Base-by-base conservation (phyloP, 176 grass and related monocot species). In the Aegilops sharonensis region DNA sequence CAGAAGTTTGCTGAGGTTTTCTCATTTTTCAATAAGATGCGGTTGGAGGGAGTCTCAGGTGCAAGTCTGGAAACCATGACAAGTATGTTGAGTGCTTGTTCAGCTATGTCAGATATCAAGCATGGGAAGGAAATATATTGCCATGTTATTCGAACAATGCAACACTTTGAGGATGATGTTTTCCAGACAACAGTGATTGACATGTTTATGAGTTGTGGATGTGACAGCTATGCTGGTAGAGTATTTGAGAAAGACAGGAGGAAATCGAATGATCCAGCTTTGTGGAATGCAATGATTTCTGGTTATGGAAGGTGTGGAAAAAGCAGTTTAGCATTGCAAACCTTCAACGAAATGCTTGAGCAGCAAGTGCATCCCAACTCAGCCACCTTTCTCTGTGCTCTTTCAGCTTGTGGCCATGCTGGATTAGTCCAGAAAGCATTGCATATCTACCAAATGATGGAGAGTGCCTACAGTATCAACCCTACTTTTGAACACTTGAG, bases 131-230 rank as follows among this genome's bases (percentile, higher is more conserved):
- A 84, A 76, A 87, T 88, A 39, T 87, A 88, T 72, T 48, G 85
- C 52, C 89, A 91, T 70, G 85, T 85, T 9, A 69, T 91, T 63
- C 77, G 77, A 50, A 87, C 81, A 31, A 73, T 72, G 78, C 81
- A 50, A 32, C 35, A 77, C 36, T 88, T 77, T 35, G 48, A 57
- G 60, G 81, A 91, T 81, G 85, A 81, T 52, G 37, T 65, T 91
- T 87, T 85, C 70, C 89, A 77, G 32, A 91, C 89, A 80, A 76
- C 81, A 52, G 63, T 76, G 45, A 81, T 91, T 76, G 31, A 85
- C 59, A 80, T 91, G 85, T 91, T 84, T 68, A 87, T 88, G 84
- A 86, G 52, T 34, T 90, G 89, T 52, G 89, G 89, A 57, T 72
- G 61, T 60, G 63, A 76, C 30, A 14, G 9, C 48, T 68, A 83